Percentiles rank a stretch among this genome's conserved stretches.
These are phyloP conservation scores for Fusarium sp. DNA, from an alignment of 2,329 filamentous ascomycete genomes.

Conservation along the genomic window DNA sequence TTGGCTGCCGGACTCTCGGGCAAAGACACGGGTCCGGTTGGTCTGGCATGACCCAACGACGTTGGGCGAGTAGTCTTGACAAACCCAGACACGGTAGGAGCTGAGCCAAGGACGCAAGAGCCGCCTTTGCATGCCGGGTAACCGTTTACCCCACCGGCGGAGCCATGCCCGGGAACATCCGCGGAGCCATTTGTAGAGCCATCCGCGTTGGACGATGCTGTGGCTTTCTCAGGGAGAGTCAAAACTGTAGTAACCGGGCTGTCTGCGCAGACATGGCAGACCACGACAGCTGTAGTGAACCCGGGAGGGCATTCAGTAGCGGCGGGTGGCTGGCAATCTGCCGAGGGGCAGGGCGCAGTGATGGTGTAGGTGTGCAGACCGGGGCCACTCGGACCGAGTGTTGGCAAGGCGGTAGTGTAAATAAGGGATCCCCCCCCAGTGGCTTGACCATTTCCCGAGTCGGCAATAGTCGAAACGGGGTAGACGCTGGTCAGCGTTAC, in stretches of 20 bases:
- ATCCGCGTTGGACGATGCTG: slow-evolving; percentile 6
- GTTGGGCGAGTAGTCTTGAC: not conserved
- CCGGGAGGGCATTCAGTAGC: slow-evolving; percentile 14
- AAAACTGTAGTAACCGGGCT: slow-evolving; percentile 2
- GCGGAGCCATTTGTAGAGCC: not conserved
- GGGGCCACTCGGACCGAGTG: slow-evolving; percentile 14
- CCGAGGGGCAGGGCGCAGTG: slow-evolving; percentile 12
- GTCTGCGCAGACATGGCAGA: slow-evolving; percentile 15
- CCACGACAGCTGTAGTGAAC: slow-evolving; percentile 15
- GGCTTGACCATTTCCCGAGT: not conserved
- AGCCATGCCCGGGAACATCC: not conserved
- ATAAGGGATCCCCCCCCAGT: not conserved
- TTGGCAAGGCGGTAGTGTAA: slow-evolving; percentile 10
- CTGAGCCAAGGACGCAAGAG: not conserved
- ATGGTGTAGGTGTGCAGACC: slow-evolving; percentile 24
- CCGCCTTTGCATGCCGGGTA: not conserved
- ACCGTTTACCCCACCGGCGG: not conserved
- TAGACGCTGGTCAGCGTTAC: slow-evolving; percentile 11
- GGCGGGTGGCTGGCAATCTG: slow-evolving; percentile 7
- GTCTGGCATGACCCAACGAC: not conserved
- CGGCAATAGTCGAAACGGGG: slow-evolving; percentile 6
- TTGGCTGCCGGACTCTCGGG: not conserved
- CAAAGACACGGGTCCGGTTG: not conserved
- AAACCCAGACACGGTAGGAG: not conserved
- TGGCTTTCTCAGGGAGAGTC: slow-evolving; percentile 23